These are phyloP conservation scores for Aspergillus brasiliensis DNA, from an alignment of 2,329 filamentous ascomycete genomes.

Conservation along the genomic window DNA sequence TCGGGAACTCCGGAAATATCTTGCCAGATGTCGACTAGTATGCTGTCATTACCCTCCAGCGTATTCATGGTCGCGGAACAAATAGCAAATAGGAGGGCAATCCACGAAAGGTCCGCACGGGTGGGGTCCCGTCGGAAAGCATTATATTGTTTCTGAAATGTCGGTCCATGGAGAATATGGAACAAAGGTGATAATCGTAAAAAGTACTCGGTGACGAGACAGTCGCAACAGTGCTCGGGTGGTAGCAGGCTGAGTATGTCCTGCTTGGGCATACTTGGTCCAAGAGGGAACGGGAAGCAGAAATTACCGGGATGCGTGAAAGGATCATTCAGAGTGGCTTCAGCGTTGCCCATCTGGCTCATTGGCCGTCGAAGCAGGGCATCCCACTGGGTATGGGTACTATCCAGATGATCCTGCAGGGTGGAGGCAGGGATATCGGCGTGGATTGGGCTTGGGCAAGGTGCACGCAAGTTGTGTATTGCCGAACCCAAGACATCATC, in stretches of 20 bases:
- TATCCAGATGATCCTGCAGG: too few relatives aligned
- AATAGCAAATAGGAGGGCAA: constrained; percentile 33
- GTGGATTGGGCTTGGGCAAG: too few relatives aligned
- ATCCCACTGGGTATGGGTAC: too few relatives aligned
- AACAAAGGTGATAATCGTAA: neutral
- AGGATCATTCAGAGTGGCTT: too few relatives aligned
- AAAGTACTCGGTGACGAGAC: constrained; percentile 2
- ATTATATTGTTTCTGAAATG: constrained; percentile 4
- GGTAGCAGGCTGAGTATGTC: constrained; percentile 14
- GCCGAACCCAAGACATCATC: too few relatives aligned
- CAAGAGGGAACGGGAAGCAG: constrained; percentile 17
- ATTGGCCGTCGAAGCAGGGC: too few relatives aligned
- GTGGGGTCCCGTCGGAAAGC: constrained; percentile 12
- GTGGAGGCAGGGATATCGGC: too few relatives aligned
- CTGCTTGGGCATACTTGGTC: constrained; percentile 6
- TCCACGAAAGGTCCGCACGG: constrained; percentile 27
- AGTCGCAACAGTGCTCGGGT: neutral
- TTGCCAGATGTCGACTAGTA: constrained; percentile 22
- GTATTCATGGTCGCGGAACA: constrained; percentile 26
- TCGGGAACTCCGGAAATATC: constrained; percentile 3
- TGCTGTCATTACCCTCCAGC: constrained; percentile 24
- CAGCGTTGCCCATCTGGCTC: too few relatives aligned
- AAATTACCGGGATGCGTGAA: too few relatives aligned
- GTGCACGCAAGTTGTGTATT: too few relatives aligned
- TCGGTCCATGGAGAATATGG: constrained; percentile 8